These are phyloP conservation scores for Trichoderma asperellum DNA, from an alignment of 2,329 filamentous ascomycete genomes.

Conservation along the genomic window DNA sequence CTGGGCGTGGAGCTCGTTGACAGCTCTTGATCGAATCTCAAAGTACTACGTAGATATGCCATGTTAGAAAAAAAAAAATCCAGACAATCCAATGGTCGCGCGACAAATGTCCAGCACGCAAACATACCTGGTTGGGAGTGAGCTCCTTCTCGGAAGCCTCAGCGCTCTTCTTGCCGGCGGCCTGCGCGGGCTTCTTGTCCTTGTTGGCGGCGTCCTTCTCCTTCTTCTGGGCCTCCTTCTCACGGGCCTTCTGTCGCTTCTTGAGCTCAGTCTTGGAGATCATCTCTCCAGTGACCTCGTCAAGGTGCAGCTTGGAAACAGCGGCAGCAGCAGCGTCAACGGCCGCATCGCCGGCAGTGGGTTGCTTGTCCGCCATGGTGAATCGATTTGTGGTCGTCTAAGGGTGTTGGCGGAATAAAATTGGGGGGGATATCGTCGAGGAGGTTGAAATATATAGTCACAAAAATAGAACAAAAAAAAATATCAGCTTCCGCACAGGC, in stretches of 20 bases:
- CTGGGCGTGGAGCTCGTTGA: constrained; percentile 54
- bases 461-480: constrained; percentile 19
- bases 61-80: neutral
- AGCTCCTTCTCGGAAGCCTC: constrained; percentile 65
- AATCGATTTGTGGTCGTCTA: neutral
- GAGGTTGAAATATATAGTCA: neutral
- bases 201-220: constrained; percentile 75
- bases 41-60: constrained; percentile 64
- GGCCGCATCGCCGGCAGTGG: constrained; percentile 42
- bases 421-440: neutral
- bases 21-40: constrained; percentile 84
- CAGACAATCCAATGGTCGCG: neutral
- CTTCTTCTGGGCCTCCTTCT: constrained; percentile 85
- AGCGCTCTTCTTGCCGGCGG: constrained; percentile 51
- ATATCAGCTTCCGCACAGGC: neutral
- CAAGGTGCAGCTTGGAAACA: constrained; percentile 76
- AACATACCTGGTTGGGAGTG: constrained; percentile 55
- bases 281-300: constrained; percentile 90
- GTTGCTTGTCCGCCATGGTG: constrained; percentile 42
- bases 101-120: neutral
- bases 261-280: constrained; percentile 88
- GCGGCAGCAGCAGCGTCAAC: constrained; percentile 58
- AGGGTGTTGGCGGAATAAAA: neutral
- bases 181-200: constrained; percentile 29
- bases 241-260: constrained; percentile 90